phyloP scores from a whole-genome alignment of 2,329 filamentous ascomycete genomes.

The Alternaria sp. region DNA sequence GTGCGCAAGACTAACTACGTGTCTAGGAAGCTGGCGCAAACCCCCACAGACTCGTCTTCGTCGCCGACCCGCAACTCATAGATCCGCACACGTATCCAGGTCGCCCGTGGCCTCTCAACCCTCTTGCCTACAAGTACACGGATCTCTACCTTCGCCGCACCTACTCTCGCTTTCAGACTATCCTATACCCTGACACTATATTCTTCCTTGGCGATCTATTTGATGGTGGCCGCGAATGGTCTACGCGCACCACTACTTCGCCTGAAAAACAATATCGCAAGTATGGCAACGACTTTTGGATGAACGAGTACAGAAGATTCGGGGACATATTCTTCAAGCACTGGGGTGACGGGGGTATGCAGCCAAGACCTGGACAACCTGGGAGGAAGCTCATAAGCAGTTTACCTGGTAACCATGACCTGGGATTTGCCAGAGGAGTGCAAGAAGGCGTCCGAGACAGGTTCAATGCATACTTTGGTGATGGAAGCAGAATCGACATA shows the following conservation, averaged over 20 bases:
- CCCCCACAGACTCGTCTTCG: slow-evolving; percentile 84
- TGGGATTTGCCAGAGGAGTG: slow-evolving; percentile 88
- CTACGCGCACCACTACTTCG: slow-evolving; percentile 63
- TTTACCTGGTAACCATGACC: slow-evolving; percentile 92
- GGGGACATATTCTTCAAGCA: slow-evolving; percentile 81
- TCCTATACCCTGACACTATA: slow-evolving; percentile 83
- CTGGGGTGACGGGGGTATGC: slow-evolving; percentile 67
- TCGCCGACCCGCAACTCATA: slow-evolving; percentile 91
- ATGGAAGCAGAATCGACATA: slow-evolving; percentile 89
- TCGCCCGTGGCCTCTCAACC: slow-evolving; percentile 76
- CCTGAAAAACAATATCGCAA: slow-evolving; percentile 75
- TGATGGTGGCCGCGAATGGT: slow-evolving; percentile 96
- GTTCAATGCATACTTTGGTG: slow-evolving; percentile 89
- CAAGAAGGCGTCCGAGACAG: slow-evolving; percentile 81
- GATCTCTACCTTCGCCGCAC: slow-evolving; percentile 89
- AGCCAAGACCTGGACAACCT: slow-evolving; percentile 66
- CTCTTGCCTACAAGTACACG: slow-evolving; percentile 74
- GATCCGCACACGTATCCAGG: slow-evolving; percentile 95
- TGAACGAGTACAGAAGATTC: slow-evolving; percentile 86
- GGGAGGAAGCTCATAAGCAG: slow-evolving; percentile 83
- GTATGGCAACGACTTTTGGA: slow-evolving; percentile 86
- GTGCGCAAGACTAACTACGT: slow-evolving; percentile 20
- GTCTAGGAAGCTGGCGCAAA: slow-evolving; percentile 75
- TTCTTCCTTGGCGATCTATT: slow-evolving; percentile 95
- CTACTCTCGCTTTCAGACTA: slow-evolving; percentile 78